Conservation (phyloP, 495 filamentous ascomycete genomes). For the Xylaria acuta region DNA sequence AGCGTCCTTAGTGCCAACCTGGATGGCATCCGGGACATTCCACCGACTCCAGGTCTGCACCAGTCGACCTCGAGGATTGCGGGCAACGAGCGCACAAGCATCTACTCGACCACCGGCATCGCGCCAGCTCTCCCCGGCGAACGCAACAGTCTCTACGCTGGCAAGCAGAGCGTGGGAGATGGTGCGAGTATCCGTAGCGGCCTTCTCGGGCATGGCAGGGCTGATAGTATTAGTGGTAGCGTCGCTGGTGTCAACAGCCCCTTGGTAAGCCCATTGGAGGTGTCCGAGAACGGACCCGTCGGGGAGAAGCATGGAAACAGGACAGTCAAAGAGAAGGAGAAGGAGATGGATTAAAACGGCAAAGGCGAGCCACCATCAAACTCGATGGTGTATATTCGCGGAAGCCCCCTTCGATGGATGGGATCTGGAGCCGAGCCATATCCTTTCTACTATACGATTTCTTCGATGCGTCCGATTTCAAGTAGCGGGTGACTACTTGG, state of each 20-base stretch:
- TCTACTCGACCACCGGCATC: conserved; percentile 82
- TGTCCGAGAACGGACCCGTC: conserved; percentile 40
- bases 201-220: conserved; percentile 73
- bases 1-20: conserved; percentile 85
- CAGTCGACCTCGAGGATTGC: conserved; percentile 68
- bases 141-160: conserved; percentile 79
- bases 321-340: conserved; percentile 28
- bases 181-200: conserved; percentile 81
- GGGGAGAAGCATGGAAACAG: conserved; percentile 39
- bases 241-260: conserved; percentile 70
- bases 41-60: conserved; percentile 53
- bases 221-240: conserved; percentile 82
- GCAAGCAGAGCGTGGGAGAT: conserved; percentile 72
- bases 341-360: conserved; percentile 9
- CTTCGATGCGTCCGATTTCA: neutral
- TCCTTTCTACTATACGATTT: neutral
- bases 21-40: conserved; percentile 47
- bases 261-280: conserved; percentile 61
- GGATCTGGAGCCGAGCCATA: neutral
- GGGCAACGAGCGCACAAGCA: conserved; percentile 79
- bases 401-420: neutral
- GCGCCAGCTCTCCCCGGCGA: conserved; percentile 70
- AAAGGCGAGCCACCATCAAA: neutral
- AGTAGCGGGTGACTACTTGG: neutral
- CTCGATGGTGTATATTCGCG: neutral